Evolutionary conservation across 192 early-diverging fungal species (phyloP).

Genomic region (Podochytrium sp.): DNA sequence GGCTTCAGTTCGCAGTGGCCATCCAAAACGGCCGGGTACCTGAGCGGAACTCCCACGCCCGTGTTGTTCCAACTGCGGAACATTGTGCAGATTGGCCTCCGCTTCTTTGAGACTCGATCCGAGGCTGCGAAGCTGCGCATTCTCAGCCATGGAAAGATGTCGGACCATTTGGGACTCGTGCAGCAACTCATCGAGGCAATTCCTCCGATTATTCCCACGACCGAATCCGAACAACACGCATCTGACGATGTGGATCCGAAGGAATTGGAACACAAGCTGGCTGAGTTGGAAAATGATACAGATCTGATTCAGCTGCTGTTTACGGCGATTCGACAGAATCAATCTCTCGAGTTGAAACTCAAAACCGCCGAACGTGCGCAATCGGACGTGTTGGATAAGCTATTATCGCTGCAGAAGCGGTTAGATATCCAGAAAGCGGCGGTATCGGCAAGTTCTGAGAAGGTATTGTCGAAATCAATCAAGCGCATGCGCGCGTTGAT

Average conservation of each 20-base stretch:
- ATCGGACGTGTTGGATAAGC: not conserved
- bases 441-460: not conserved
- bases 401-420: not conserved
- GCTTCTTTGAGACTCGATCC: not conserved
- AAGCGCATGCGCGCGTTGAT: too few species aligned
- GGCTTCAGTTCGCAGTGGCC: not conserved
- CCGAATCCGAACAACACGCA: not conserved
- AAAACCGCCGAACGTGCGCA: not conserved
- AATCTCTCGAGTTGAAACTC: not conserved
- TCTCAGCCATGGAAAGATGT: not conserved
- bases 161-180: not conserved
- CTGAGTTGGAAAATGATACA: not conserved
- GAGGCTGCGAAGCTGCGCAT: not conserved
- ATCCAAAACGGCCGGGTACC: not conserved
- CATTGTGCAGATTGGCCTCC: not conserved
- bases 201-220: not conserved
- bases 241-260: not conserved
- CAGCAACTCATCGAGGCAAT: not conserved
- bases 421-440: not conserved
- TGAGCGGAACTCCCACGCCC: not conserved
- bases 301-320: conserved; percentile 11
- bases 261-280: not conserved
- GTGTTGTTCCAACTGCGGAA: not conserved
- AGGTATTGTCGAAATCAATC: not conserved
- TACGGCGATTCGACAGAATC: conserved; percentile 5